These are phyloP conservation scores for Aphanomyces cochlioides DNA, from an alignment of 352 stramenopile species.

Conservation along the genomic window DNA sequence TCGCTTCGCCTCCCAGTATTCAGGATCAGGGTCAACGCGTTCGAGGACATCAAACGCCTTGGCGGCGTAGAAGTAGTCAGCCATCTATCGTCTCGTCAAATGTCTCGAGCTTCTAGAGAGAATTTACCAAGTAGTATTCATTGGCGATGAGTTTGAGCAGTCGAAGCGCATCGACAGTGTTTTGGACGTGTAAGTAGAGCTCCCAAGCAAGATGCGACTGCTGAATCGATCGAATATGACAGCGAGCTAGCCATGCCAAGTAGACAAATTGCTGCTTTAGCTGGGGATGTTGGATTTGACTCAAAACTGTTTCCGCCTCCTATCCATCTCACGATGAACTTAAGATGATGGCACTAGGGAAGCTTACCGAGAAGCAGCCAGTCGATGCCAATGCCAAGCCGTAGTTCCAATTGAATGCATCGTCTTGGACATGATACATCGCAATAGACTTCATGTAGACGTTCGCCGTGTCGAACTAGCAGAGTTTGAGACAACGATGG, in stretches of 20 bases:
- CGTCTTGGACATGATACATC: conserved; percentile 46
- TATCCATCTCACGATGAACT: neutral
- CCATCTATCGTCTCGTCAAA: conserved; percentile 24
- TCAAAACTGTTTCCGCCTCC: conserved; percentile 55
- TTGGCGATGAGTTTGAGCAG: conserved; percentile 69
- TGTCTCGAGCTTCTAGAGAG: neutral
- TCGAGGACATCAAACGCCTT: conserved; percentile 78
- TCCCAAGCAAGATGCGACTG: conserved; percentile 50
- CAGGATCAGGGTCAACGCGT: conserved; percentile 57
- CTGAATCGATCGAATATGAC: conserved; percentile 43
- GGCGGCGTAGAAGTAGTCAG: conserved; percentile 57
- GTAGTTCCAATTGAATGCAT: conserved; percentile 83
- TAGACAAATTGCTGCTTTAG: conserved; percentile 41
- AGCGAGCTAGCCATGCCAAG: conserved; percentile 55
- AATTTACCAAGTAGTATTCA: conserved; percentile 49
- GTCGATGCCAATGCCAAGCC: conserved; percentile 51
- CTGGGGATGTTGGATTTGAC: conserved; percentile 41
- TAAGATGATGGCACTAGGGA: too few species aligned
- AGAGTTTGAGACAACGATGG: neutral
- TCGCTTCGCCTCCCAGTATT: conserved; percentile 76
- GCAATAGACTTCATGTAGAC: conserved; percentile 68
- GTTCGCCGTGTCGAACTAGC: conserved; percentile 46
- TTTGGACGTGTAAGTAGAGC: conserved; percentile 58
- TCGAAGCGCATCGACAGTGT: conserved; percentile 50
- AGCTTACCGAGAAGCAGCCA: conserved; percentile 36